Base-by-base conservation (phyloP, 2,329 filamentous ascomycete species). In the Neonectria sp. region DNA sequence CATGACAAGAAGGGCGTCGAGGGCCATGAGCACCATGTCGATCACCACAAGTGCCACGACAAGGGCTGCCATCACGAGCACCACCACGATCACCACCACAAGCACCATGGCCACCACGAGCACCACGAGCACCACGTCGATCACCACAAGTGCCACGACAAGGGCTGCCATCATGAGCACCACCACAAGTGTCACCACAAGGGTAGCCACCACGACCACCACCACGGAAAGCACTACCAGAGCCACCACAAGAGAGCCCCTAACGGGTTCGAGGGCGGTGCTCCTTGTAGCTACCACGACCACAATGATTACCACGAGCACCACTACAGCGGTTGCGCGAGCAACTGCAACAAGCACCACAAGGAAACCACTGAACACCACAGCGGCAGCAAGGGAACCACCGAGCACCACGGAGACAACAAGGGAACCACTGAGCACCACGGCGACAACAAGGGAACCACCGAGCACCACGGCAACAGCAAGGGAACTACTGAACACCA, bases 151-250 rank as follows among this genome's bases (percentile, higher is more conserved):
- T 25, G 12, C 45, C 17, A 37, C 48, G 6, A 45, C 40, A 45
- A 45, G 40, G 5, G 3, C 13, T 45, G 40, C n/a, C 40, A 45
- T 8, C 8, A 45, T 8, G 11, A 45, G n/a, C n/a, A 21, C 40
- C n/a, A 37, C 37, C 37, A 40, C 3, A 17, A 40, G 3, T 51
- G 61, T 21, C 61, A 65, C 55, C 8, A 53, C n/a, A 37, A 57
- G 17, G 55, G 46, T n/a, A 48, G 52, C 37, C 59, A 59, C n/a
- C 63, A 57, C 27, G 37, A 40, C 1, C 45, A 66, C n/a, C n/a
- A n/a, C 9, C 58, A 66, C 15, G 63, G 27, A 29, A 7, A 51
- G n/a, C 21, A 52, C 43, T 17, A 45, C 25, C 6, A 51, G 4
- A n/a, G 40, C 3, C 15, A 58, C 24, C 29, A 33, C 24, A 51